Evolutionary conservation across 257 asterid species (phyloP).

Genomic region (Paulownia fortunei): DNA sequence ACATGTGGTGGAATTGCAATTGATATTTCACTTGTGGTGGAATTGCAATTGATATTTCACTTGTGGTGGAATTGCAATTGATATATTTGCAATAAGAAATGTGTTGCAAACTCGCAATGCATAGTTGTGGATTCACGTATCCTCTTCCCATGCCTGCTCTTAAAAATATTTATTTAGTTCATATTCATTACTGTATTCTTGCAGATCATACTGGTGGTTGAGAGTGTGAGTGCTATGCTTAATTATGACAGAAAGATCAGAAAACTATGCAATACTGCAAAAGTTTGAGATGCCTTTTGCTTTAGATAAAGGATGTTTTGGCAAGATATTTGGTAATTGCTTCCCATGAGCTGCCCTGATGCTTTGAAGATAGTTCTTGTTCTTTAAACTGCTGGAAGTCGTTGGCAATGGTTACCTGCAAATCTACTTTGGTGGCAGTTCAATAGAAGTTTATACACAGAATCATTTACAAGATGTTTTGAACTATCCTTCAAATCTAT

Average conservation of each 20-base stretch:
- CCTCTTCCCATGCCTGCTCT: not conserved
- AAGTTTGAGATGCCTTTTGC: constrained; percentile 38
- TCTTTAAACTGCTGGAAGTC: constrained; percentile 13
- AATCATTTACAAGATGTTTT: not conserved
- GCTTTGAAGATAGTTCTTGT: constrained; percentile 17
- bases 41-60: not conserved
- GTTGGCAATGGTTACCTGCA: not conserved
- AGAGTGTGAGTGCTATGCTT: constrained; percentile 88
- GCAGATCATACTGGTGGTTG: constrained; percentile 87
- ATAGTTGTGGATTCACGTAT: not conserved
- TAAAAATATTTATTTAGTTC: not conserved
- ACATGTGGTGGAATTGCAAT: not conserved
- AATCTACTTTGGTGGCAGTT: not conserved
- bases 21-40: not conserved
- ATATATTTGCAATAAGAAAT: not conserved
- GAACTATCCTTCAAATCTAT: not conserved
- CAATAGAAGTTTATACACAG: not conserved
- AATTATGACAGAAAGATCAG: constrained; percentile 78
- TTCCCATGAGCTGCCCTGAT: not conserved
- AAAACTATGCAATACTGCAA: constrained; percentile 49
- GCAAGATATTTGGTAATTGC: not conserved
- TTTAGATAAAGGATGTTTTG: constrained; percentile 1
- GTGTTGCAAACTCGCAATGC: not conserved
- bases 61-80: not conserved
- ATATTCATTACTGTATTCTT: constrained; percentile 23